Conservation (phyloP, 2,329 filamentous ascomycete genomes). For the Metarhizium humberi region DNA sequence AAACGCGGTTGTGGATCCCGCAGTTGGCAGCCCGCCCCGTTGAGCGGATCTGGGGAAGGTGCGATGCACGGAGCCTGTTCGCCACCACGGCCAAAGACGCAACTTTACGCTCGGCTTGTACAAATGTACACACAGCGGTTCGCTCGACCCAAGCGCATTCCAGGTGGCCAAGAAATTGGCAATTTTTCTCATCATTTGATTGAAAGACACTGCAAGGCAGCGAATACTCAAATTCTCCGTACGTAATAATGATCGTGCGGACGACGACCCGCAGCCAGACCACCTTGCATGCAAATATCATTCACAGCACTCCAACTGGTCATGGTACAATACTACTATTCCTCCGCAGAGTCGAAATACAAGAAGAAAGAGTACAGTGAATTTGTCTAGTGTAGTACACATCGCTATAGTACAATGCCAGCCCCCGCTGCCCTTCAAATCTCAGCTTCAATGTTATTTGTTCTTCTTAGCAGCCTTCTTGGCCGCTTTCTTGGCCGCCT, state of each 20-base stretch:
- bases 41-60: not conserved
- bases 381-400: not conserved
- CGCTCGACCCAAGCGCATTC: too few species aligned
- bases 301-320: not conserved
- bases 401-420: not conserved
- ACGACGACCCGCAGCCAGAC: too few species aligned
- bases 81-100: too few species aligned
- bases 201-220: too few species aligned
- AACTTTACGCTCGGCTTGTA: too few species aligned
- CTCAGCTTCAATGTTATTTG: conserved; percentile 12
- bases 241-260: too few species aligned
- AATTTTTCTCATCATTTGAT: too few species aligned
- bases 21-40: too few species aligned
- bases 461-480: conserved; percentile 27
- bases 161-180: too few species aligned
- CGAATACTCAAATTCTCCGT: too few species aligned
- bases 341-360: not conserved
- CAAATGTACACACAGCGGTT: too few species aligned
- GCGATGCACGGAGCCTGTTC: not conserved
- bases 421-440: not conserved
- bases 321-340: not conserved
- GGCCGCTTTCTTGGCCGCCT: conserved; percentile 25
- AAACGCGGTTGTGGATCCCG: not conserved
- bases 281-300: not conserved
- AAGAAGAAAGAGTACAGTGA: not conserved